A percentile compares a stretch with the other conserved stretches of the same genome.
These are phyloP conservation scores for Ustulina deusta DNA, from an alignment of 2,329 filamentous ascomycete species.

Conservation along the genomic window DNA sequence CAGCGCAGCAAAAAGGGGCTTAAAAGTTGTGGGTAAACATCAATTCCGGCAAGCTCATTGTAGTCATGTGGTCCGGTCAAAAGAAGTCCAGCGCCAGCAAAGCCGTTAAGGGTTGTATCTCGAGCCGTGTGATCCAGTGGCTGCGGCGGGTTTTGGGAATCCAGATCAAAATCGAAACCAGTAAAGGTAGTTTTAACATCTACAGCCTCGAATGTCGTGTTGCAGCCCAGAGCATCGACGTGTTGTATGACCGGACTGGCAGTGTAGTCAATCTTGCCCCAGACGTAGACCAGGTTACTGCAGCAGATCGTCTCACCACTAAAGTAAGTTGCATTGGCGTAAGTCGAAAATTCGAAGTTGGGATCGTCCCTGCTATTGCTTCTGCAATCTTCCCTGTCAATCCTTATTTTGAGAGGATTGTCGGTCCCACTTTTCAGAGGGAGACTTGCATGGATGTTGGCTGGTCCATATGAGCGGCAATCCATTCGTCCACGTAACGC, in stretches of 20 bases:
- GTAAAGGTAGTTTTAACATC: conserved; percentile 12
- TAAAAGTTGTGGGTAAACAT: background rate
- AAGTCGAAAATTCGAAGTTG: background rate
- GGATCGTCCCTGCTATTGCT: too few species aligned
- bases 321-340: conserved; percentile 7
- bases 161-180: background rate
- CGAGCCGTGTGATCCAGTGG: background rate
- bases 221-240: background rate
- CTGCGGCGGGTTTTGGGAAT: background rate
- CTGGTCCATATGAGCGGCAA: background rate
- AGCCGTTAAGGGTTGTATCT: background rate
- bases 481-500: conserved; percentile 4
- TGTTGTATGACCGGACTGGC: background rate
- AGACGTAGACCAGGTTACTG: conserved; percentile 5
- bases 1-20: background rate
- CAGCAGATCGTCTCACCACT: background rate
- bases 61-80: background rate
- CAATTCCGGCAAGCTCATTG: background rate
- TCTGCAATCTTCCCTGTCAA: background rate
- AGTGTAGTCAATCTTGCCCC: conserved; percentile 6
- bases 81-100: background rate
- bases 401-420: background rate
- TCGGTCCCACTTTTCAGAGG: background rate
- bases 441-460: background rate
- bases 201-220: background rate